Evolutionary conservation across 2,329 filamentous ascomycete species (phyloP), one percentile per base, ranked within the genome.

Genomic region (Phaeosphaeria sp.): DNA sequence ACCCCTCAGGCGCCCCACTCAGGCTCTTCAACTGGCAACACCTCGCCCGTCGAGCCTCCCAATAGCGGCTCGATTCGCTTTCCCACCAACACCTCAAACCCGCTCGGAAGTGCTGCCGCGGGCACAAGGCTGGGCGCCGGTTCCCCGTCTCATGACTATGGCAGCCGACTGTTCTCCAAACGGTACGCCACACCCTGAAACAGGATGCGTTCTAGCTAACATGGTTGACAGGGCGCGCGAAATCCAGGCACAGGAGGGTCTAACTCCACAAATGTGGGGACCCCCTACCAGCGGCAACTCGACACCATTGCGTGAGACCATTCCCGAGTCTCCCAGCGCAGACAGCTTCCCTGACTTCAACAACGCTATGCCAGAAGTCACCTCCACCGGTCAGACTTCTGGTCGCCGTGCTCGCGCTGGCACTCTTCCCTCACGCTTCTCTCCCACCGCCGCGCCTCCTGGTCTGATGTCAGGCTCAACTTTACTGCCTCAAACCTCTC

Each of bases 201-300:
- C 71, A 68, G 55, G 55, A 48, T 59, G 56, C 50, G 60, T 59
- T 62, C 50, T 65, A 53, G 67, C 73, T 77, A 72, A 77, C 67
- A 66, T 58, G 51, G 56, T 65, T 58, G 50, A 60, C 71, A 97
- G 94, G 75, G 93, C 95, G 66, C 87, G 95, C 77, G 95, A 99
- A 79, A 97, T 98, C 62, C 94, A 98, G 81, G 93, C 93, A 54
- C 93, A 97, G 81, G 94, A 98, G 85, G 93, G 93, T 51, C 84
- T 97, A 50, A 81, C 83, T 75, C 89, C 84, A 73, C 84, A 86
- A 77, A 79, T 89, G 52, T 98, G 95, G 95, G 93, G 95, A 11
- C 94, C 95, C 65, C 94, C 95, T 49, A 97, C 94, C 55, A 97
- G 94, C 77, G 95, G 94, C 65, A 94, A 97, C 78, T 97, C 94